Percentiles rank a stretch among this genome's conserved stretches.
Evolutionary conservation across 148 eudicot species (phyloP).

Genomic region (Fagopyrum tataricum): DNA sequence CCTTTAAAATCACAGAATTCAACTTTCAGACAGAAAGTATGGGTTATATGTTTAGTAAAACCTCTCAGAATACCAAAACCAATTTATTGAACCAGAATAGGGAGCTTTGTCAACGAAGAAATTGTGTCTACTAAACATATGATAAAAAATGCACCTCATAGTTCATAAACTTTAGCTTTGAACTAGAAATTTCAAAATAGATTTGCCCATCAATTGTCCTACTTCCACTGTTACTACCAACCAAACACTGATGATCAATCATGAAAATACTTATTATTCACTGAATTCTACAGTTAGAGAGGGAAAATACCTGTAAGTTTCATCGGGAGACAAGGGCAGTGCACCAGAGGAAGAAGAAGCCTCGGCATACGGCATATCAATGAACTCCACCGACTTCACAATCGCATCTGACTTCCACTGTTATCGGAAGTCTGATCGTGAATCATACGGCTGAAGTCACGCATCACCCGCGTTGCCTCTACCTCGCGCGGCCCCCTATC

Average conservation of each 20-base stretch:
- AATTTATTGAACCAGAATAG: not conserved
- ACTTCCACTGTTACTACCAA: not conserved
- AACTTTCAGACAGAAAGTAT: not conserved
- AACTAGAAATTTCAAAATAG: not conserved
- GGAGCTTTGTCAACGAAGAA: not conserved
- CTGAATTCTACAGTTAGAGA: not conserved
- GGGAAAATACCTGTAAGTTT: not conserved
- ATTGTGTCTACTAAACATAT: not conserved
- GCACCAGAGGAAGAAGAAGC: conserved; percentile 26
- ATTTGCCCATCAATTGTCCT: not conserved
- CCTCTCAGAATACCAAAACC: not conserved
- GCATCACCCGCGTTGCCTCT: conserved; percentile 23
- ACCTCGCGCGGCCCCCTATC: conserved; percentile 28
- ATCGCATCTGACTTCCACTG: conserved; percentile 28
- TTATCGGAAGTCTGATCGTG: conserved; percentile 41
- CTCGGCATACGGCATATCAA: conserved; percentile 50
- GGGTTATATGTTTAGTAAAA: not conserved
- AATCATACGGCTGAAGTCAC: conserved; percentile 43
- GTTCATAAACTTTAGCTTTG: no score
- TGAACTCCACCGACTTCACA: conserved; percentile 41
- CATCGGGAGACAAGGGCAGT: not conserved
- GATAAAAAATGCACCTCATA: not conserved
- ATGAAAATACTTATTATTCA: not conserved
- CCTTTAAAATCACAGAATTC: not conserved
- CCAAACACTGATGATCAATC: not conserved